phyloP scores from a whole-genome alignment of 192 early-diverging fungal species.

The Coemansia sp. region DNA sequence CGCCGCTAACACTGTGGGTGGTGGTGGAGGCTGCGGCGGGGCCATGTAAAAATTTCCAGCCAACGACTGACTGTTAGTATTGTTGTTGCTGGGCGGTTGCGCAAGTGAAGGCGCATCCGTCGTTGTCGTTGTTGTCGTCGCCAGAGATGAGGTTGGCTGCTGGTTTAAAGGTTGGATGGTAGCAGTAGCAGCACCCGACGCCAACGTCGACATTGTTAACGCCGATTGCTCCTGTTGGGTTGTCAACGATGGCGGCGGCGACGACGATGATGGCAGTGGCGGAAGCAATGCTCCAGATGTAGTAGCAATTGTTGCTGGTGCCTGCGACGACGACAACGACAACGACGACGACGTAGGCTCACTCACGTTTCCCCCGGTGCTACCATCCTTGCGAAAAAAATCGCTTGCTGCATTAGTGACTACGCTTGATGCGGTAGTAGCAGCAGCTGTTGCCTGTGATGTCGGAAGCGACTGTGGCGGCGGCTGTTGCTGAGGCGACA shows the following conservation, averaged over 20 bases:
- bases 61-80: neutral
- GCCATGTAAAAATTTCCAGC: slow-evolving; percentile 47
- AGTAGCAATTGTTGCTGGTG: slow-evolving; percentile 10
- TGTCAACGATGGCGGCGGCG: neutral
- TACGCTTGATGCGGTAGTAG: neutral
- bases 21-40: slow-evolving; percentile 27
- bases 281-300: neutral
- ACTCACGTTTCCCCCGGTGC: slow-evolving; percentile 35
- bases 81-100: neutral
- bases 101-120: neutral
- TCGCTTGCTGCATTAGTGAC: neutral
- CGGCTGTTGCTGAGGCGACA: neutral
- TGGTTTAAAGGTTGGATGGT: slow-evolving; percentile 12
- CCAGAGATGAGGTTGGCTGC: slow-evolving; percentile 1
- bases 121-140: neutral
- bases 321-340: slow-evolving; percentile 11
- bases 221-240: neutral
- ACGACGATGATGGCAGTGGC: too few species aligned
- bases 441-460: neutral
- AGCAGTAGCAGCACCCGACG: slow-evolving; percentile 24
- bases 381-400: slow-evolving; percentile 37
- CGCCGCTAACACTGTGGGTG: slow-evolving; percentile 40
- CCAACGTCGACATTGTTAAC: slow-evolving; percentile 2
- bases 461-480: neutral
- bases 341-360: slow-evolving; percentile 24